Percentiles rank a stretch among this genome's conserved stretches.
Conservation (phyloP, 2,329 filamentous ascomycete genomes). For the Bipolaris bicolor region DNA sequence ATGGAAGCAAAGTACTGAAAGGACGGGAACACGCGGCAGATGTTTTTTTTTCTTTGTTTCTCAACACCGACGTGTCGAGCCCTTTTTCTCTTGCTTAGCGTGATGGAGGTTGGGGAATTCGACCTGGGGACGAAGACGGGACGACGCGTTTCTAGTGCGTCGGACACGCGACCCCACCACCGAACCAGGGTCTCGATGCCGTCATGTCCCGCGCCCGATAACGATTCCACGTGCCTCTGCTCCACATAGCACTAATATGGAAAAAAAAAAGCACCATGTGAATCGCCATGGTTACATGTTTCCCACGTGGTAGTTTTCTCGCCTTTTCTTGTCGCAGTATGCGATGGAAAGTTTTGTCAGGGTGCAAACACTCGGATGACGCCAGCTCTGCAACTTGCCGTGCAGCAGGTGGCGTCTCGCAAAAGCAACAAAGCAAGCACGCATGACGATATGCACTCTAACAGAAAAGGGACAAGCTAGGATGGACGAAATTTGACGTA, state of each 20-base stretch:
- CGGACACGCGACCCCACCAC: conserved; percentile 27
- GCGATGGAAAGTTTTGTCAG: not conserved
- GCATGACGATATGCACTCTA: conserved; percentile 33
- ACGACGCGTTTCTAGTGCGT: conserved; percentile 18
- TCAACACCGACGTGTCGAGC: not conserved
- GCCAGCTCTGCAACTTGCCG: not conserved
- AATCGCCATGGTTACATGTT: no score
- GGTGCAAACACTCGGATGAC: not conserved
- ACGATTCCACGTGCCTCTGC: conserved; percentile 24
- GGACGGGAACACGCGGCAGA: not conserved
- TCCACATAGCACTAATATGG: not conserved
- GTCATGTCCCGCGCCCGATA: conserved; percentile 24
- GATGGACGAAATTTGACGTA: no score
- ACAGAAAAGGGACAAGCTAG: no score
- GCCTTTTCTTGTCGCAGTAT: not conserved
- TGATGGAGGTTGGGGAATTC: conserved; percentile 2
- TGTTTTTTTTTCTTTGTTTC: not conserved
- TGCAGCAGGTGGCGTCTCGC: conserved; percentile 37
- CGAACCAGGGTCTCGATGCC: conserved; percentile 22
- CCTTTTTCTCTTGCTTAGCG: not conserved
- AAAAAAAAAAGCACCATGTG: not conserved
- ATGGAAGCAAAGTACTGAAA: not conserved
- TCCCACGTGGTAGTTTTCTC: not conserved
- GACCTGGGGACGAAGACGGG: conserved; percentile 8
- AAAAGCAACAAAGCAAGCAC: conserved; percentile 52